Conservation (phyloP, 2,329 filamentous ascomycete species). For the Helotiales sp. region DNA sequence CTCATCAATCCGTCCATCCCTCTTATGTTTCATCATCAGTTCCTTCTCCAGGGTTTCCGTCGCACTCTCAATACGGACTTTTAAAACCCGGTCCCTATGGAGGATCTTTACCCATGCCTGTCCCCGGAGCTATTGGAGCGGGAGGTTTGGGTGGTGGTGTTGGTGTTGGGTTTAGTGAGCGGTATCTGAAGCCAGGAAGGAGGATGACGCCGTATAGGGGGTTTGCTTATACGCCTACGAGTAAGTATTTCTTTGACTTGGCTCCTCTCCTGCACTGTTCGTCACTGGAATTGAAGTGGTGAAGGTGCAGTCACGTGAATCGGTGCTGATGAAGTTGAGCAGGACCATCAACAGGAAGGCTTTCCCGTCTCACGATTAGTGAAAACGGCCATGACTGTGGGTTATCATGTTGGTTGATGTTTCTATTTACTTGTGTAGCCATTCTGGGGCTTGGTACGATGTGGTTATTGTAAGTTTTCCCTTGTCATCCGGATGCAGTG, state of each 20-base stretch:
- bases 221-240: conserved; percentile 1
- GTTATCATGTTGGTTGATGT: neutral
- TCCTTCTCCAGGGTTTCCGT: neutral
- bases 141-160: neutral
- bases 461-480: neutral
- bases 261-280: no score
- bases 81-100: no score
- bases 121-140: neutral
- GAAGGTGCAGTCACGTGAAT: neutral
- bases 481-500: neutral
- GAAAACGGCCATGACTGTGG: neutral
- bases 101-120: neutral
- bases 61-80: no score
- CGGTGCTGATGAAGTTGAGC: neutral
- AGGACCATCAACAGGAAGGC: neutral
- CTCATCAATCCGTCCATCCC: neutral
- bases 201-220: neutral
- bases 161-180: no score
- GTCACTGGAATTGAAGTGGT: neutral
- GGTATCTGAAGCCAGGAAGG: neutral
- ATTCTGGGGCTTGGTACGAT: neutral
- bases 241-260: neutral
- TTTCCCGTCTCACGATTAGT: neutral
- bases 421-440: neutral
- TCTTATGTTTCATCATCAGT: neutral